Evolutionary conservation across 441 rosid genomes (phyloP).

Genomic region (Gossypium aridum): DNA sequence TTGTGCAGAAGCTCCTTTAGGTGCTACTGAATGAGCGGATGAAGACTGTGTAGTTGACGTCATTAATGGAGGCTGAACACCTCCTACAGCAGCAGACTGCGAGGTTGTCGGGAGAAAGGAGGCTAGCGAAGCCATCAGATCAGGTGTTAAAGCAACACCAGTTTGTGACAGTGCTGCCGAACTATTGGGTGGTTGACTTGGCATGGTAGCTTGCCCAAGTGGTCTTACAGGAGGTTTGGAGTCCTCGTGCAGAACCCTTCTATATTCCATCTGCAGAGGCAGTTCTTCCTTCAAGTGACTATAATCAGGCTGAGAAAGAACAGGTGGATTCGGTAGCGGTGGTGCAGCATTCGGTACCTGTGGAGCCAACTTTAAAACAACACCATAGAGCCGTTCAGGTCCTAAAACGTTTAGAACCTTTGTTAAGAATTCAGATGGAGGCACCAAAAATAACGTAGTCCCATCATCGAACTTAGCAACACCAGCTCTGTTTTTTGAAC

Average conservation of each 20-base stretch:
- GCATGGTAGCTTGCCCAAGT: slow-evolving; percentile 32
- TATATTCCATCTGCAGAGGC: slow-evolving; percentile 32
- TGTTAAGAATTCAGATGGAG: slow-evolving; percentile 87
- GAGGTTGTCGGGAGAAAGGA: slow-evolving; percentile 60
- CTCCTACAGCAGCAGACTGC: slow-evolving; percentile 35
- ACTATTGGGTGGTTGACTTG: slow-evolving; percentile 28
- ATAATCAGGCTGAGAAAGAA: slow-evolving; percentile 32
- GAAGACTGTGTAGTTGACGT: slow-evolving; percentile 35
- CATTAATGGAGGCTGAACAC: slow-evolving; percentile 37
- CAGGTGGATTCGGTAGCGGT: slow-evolving; percentile 24
- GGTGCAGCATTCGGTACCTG: slow-evolving; percentile 32
- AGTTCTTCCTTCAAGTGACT: slow-evolving; percentile 41
- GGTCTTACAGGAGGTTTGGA: slow-evolving; percentile 39
- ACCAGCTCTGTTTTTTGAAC: slow-evolving; percentile 90
- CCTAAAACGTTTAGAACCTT: slow-evolving; percentile 77
- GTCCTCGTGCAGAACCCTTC: slow-evolving; percentile 43
- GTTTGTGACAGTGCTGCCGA: slow-evolving; percentile 35
- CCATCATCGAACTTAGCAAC: slow-evolving; percentile 94
- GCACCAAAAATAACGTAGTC: slow-evolving; percentile 81
- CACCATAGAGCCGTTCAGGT: slow-evolving; percentile 91
- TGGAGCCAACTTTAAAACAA: slow-evolving; percentile 76
- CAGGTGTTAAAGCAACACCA: slow-evolving; percentile 71
- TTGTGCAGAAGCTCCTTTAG: slow-evolving; percentile 39
- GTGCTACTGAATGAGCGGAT: slow-evolving; percentile 28
- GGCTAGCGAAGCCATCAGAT: slow-evolving; percentile 74